Evolutionary conservation across 2,329 filamentous ascomycete species (phyloP), one percentile per base, ranked within the genome.

Genomic region (Ophiostoma himal-ulmi): DNA sequence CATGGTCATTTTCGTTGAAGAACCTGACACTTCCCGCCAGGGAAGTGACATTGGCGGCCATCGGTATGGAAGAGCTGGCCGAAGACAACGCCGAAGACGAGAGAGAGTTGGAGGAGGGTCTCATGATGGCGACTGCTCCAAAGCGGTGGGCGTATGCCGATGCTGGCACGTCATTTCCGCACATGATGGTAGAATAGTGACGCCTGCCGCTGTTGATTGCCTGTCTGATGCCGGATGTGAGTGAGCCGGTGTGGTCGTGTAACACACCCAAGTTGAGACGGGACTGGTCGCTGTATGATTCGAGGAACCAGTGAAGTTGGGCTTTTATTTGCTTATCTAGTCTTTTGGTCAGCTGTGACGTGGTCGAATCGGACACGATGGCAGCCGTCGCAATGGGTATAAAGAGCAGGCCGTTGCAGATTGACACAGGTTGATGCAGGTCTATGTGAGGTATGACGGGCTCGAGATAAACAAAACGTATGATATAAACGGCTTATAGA

Each of bases 51-150:
- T 34, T 20, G 6, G 44, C n/a, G 26, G 11, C 57, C 3, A 14
- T 3, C 37, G 2, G 11, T 17, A 30, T 37, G 17, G 68, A 68
- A 5, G 39, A 39, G 7, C 52, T 17, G 1, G 52, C 52, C n/a
- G 65, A 64, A 4, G 44, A 36, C 17, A 17, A 10, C 22, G 52
- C 52, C 7, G 41, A 36, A 22, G 65, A 1, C n/a, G 69, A 67
- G 5, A 62, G 22, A 2, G 30, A 62, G 60, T 14, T 2, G 3
- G 34, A 8, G 5, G 44, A 52, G 14, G 72, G 66, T 48, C 64
- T 67, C 13, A 74, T 66, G 11, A 73, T 68, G 41, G 73, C 73
- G 17, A 74, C 70, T 3, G 73, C 73, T 11, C 73, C 73, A 48
- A 71, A 74, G 34, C 73, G 70, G 64, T 72, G 69, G 0, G 70